Evolutionary conservation across 192 early-diverging fungal species (phyloP).

Genomic region (Cetraspora pellucida): DNA sequence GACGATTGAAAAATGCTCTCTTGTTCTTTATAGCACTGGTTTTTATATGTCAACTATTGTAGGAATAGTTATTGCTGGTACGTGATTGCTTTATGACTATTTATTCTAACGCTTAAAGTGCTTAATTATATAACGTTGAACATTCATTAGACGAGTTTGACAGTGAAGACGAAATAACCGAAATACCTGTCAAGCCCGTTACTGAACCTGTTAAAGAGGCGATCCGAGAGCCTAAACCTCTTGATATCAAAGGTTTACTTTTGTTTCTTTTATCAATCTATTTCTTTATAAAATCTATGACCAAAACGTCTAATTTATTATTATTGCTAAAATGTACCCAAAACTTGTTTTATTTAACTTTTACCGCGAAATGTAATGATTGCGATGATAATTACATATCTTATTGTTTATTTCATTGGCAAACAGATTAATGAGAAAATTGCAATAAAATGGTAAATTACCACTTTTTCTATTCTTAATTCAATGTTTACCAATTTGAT

Average conservation of each 20-base stretch:
- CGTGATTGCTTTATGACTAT: not conserved
- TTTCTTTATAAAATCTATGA: not conserved
- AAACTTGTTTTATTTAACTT: not conserved
- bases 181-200: not conserved
- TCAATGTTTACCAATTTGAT: not conserved
- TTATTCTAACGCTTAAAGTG: not conserved
- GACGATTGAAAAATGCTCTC: too few species aligned
- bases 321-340: not conserved
- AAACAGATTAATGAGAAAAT: not conserved
- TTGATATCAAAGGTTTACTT: not conserved
- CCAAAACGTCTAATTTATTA: not conserved
- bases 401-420: slow-evolving; percentile 16
- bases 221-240: not conserved
- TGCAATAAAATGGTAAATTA: slow-evolving; percentile 16
- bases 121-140: too few species aligned
- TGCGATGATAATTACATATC: not conserved
- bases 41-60: not conserved
- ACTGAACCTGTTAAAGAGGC: not conserved
- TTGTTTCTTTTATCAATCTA: not conserved
- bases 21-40: too few species aligned
- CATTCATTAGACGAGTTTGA: not conserved
- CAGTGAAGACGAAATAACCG: not conserved
- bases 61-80: not conserved
- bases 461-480: not conserved
- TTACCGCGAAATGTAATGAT: not conserved